Evolutionary conservation across 2,329 filamentous ascomycete species (phyloP), one percentile per base, ranked within the genome.

Genomic region (Escovopsis sp.): DNA sequence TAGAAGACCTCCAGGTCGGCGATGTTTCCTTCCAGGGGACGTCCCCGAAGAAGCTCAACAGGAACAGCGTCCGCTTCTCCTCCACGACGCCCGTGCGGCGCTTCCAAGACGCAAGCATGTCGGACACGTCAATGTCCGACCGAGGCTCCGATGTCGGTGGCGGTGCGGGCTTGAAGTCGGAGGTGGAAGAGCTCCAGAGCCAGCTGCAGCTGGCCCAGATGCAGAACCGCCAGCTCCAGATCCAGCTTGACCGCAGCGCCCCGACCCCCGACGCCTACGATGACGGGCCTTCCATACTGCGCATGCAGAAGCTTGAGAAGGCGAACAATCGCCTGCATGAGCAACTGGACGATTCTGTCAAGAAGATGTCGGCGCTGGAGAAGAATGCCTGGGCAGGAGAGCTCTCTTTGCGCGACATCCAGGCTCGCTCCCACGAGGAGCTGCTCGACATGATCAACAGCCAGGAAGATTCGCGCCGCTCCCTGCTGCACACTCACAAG

Each of bases 201-300:
- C 86, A 94, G 58, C 73, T 96, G 41, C 89, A 96, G 56, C 77
- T 96, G 59, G 80, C 83, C 4, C 83, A 95, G 60, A 94, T 96
- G 85, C 85, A 93, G 53, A 95, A 94, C 61, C 80, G 84, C 32
- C 88, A 96, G 55, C 75, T 96, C 6, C 85, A 94, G 57, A 87
- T 77, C 55, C 87, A 95, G 57, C 67, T 95, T 36, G 83, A 89
- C 34, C 77, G 83, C 38, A 66, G 66, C 9, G 79, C 76, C 0
- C 76, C 80, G 3, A 64, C 64, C 6, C 72, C 72, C 23, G 80
- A 84, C 33, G 76, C 69, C 59, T 58, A 77, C 44, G 82, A 89
- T 35, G 80, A 91, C 37, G 89, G 80, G 51, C 85, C 85, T 1
- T 89, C 85, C 2, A 59, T 83, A 39, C 75, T 81, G 43, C 80